A percentile compares a stretch with the other conserved stretches of the same genome.
These are phyloP conservation scores for Agaricus subrufescens DNA, from an alignment of 768 basidiomycete genomes.

Conservation along the genomic window DNA sequence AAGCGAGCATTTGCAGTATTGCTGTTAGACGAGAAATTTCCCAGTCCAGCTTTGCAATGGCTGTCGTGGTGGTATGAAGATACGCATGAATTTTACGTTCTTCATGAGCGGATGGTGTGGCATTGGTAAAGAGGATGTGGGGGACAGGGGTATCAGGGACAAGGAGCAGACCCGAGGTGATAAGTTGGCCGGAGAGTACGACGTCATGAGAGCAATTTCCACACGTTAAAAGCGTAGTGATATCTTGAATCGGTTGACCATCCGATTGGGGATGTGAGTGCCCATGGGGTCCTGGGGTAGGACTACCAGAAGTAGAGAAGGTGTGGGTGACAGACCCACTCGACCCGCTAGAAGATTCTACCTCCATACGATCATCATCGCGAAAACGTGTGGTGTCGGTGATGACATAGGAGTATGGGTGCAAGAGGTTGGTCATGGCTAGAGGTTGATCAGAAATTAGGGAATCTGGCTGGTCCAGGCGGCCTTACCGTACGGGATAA, in stretches of 20 bases:
- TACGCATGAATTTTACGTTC: conserved; percentile 1
- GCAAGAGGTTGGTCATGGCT: conserved; percentile 1
- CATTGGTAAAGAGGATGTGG: conserved; percentile 6
- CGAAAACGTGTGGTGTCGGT: conserved; percentile 2
- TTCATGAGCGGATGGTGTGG: conserved; percentile 2
- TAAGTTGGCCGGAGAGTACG: conserved; percentile 3
- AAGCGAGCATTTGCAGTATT: conserved; percentile 2
- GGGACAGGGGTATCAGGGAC: conserved; percentile 4
- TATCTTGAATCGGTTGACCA: conserved; percentile 1
- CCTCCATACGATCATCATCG: conserved; percentile 9
- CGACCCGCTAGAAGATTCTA: conserved; percentile 8
- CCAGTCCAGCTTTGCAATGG: conserved; percentile 7
- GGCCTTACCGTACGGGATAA: conserved; percentile 1
- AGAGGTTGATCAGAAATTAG: neutral
- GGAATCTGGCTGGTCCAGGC: neutral
- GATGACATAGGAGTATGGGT: neutral
- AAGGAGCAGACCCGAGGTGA: conserved; percentile 3
- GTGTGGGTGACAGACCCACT: neutral
- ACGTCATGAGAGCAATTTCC: conserved; percentile 10
- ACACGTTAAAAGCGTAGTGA: conserved; percentile 8
- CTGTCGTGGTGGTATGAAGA: neutral
- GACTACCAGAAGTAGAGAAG: neutral
- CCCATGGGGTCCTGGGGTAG: conserved; percentile 1
- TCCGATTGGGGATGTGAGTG: neutral
- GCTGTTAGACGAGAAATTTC: conserved; percentile 4